A percentile compares a stretch with the other conserved stretches of the same genome.
These are phyloP conservation scores for Gleditsia sinensis DNA, from an alignment of 306 rosid species.

Conservation along the genomic window DNA sequence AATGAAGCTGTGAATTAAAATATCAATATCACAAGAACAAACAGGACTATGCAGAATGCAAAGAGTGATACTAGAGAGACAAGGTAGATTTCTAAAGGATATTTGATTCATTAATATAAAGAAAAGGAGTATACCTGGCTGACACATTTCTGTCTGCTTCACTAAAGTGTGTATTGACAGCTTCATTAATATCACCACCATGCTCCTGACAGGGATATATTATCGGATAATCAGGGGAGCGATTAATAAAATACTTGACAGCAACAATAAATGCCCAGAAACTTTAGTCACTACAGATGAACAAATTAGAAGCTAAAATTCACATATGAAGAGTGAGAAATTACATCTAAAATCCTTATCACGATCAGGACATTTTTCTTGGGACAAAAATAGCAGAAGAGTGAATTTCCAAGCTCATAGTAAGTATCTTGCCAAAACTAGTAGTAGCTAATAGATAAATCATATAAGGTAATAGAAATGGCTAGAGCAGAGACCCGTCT, in stretches of 20 bases:
- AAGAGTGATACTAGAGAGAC: not conserved
- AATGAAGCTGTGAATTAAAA: slow-evolving; percentile 28
- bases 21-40: slow-evolving; percentile 21
- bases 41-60: not conserved
- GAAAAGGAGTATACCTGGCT: slow-evolving; percentile 48
- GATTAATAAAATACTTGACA: slow-evolving; percentile 5
- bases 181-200: slow-evolving; percentile 81
- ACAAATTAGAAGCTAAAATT: not conserved
- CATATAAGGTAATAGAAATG: not conserved
- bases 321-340: not conserved
- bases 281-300: not conserved
- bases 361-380: not conserved
- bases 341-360: not conserved
- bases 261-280: not conserved
- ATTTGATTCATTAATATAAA: slow-evolving; percentile 3
- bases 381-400: too few relatives aligned
- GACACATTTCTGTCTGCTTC: slow-evolving; percentile 70
- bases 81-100: slow-evolving; percentile 10
- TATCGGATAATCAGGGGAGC: slow-evolving; percentile 4
- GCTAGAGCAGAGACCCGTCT: not conserved
- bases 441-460: not conserved
- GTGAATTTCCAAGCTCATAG: too few relatives aligned
- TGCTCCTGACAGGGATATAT: slow-evolving; percentile 62
- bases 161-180: slow-evolving; percentile 78
- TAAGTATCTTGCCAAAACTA: too few relatives aligned